phyloP scores from a whole-genome alignment of 306 rosid genomes.

The Cicer yamashitae region DNA sequence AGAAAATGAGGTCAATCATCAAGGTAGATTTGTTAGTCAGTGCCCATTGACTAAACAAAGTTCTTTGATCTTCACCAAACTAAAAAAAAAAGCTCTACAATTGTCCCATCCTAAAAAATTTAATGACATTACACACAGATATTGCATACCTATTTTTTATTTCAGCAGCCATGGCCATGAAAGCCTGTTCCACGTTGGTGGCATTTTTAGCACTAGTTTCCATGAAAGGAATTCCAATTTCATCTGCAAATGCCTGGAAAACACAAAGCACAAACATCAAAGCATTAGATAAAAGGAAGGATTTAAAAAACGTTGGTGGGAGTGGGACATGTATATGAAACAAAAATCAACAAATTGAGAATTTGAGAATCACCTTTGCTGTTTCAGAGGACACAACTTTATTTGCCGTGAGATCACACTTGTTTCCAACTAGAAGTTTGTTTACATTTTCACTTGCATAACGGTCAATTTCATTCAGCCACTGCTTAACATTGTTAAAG shows the following conservation, averaged over 20 bases:
- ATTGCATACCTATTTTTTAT: constrained; percentile 67
- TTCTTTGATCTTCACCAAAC: constrained; percentile 23
- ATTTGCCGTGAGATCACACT: constrained; percentile 70
- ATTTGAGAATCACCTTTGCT: constrained; percentile 60
- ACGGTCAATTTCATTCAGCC: constrained; percentile 85
- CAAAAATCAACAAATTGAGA: constrained; percentile 14
- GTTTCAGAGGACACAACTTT: constrained; percentile 77
- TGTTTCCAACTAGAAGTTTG: constrained; percentile 82
- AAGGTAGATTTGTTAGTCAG: neutral
- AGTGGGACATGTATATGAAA: constrained; percentile 5
- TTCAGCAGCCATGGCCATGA: constrained; percentile 90
- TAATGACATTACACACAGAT: constrained; percentile 25
- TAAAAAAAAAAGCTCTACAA: constrained; percentile 4
- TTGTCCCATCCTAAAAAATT: constrained; percentile 2
- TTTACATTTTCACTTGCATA: constrained; percentile 83
- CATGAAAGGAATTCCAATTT: constrained; percentile 83
- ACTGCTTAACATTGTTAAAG: constrained; percentile 81
- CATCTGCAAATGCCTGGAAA: constrained; percentile 79
- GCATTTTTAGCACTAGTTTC: constrained; percentile 85
- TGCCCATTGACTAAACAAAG: neutral
- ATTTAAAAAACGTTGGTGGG: constrained; percentile 12
- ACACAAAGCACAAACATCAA: constrained; percentile 32
- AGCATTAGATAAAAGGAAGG: constrained; percentile 11
- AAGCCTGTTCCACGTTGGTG: constrained; percentile 77
- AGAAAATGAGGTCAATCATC: constrained; percentile 12